Base-by-base conservation (phyloP, 345 rosid genomes). In the Hibiscus trionum region DNA sequence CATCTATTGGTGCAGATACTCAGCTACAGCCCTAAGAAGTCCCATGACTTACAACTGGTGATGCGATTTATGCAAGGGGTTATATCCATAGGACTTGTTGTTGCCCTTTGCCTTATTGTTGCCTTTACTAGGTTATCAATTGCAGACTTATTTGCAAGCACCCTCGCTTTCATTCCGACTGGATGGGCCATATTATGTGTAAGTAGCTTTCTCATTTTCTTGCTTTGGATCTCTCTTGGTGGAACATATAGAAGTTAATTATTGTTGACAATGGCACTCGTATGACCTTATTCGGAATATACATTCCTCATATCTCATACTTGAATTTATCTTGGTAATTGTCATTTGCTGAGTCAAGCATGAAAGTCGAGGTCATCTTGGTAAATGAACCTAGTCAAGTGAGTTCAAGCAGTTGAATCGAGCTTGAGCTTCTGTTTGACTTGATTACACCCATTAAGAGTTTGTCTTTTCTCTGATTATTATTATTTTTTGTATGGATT, bases 91-190 rank as follows among this genome's bases (percentile, higher is more conserved):
- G 87, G 85, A 68, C 86, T 90, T 58, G 78, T 95, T 11, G 82
- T 87, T 42, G 96, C 94, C 57, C 65, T 95, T 55, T 46, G 78
- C 72, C 85, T 95, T 55, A 83, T 88, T 42, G 83, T 95, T 24
- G 81, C 82, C 55, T 78, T 92, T 17, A 87, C 94, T 17, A 0
- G n/a, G 0, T 80, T 95, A 73, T 77, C 98, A 33, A 83, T 95
- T 42, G 33, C 88, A 8, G 98, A 95, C 81, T 80, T 95, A 74
- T 95, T 95, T 63, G 93, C 99, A 14, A 83, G 97, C 83, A 61
- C 91, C 73, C 89, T 95, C 24, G 98, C 87, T 47, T 95, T 95
- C 77, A 81, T 95, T 76, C 90, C 99, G 16, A 95, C 99, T 1
- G 99, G 97, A 58, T 95, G 99, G 99, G 71, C 76, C 53, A 84